phyloP scores from a whole-genome alignment of 2,329 filamentous ascomycete species.

The Emydomyces testavorans region DNA sequence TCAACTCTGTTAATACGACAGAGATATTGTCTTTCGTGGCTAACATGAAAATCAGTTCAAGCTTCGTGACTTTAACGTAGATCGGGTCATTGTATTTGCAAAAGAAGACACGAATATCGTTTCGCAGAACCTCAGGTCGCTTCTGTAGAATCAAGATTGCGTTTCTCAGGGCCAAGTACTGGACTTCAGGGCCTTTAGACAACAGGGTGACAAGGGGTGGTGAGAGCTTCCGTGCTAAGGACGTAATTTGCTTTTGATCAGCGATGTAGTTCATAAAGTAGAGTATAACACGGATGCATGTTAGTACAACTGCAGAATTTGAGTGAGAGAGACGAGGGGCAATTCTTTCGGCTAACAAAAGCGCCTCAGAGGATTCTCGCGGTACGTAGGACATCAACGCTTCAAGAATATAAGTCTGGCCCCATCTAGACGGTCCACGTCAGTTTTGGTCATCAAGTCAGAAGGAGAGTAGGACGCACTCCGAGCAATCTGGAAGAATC shows the following conservation, averaged over 20 bases:
- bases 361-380: slow-evolving; percentile 76
- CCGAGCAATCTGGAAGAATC: slow-evolving; percentile 90
- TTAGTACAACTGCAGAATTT: slow-evolving; percentile 91
- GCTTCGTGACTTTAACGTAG: slow-evolving; percentile 97
- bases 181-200: slow-evolving; percentile 95
- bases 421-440: slow-evolving; percentile 59
- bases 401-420: slow-evolving; percentile 95
- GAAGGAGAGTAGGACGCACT: slow-evolving; percentile 48
- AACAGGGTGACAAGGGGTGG: slow-evolving; percentile 88
- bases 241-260: slow-evolving; percentile 76
- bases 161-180: slow-evolving; percentile 89
- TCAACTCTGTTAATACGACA: slow-evolving; percentile 82
- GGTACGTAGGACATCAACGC: slow-evolving; percentile 96
- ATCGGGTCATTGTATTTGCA: slow-evolving; percentile 99
- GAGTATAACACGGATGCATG: slow-evolving; percentile 88
- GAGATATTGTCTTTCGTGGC: slow-evolving; percentile 91
- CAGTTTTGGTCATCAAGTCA: neutral
- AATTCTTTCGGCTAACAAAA: slow-evolving; percentile 83
- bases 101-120: slow-evolving; percentile 97
- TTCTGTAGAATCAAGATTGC: slow-evolving; percentile 87
- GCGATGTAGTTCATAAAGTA: slow-evolving; percentile 99
- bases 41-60: slow-evolving; percentile 98
- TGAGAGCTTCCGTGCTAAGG: slow-evolving; percentile 82
- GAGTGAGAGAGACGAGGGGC: slow-evolving; percentile 92
- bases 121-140: slow-evolving; percentile 81